Conservation (phyloP, 148 eudicot genomes). For the Dysphania ambrosioides region DNA sequence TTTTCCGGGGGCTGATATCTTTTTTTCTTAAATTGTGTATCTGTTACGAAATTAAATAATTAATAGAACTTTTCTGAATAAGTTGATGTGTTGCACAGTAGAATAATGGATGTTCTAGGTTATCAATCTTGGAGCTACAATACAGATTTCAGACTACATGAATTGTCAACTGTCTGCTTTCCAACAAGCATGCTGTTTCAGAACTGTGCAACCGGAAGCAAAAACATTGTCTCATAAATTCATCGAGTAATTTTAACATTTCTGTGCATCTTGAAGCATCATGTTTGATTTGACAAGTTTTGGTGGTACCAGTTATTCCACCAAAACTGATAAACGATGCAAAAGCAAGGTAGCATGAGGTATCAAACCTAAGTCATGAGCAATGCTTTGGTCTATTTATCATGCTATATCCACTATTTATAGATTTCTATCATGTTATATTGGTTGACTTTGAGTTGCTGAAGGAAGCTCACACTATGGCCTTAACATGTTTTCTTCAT, state of each 20-base stretch:
- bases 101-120: no score
- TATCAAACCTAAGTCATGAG: slow-evolving; percentile 58
- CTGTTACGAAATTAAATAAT: no score
- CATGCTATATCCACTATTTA: slow-evolving; percentile 43
- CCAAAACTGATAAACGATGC: slow-evolving; percentile 43
- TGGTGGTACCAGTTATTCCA: slow-evolving; percentile 44
- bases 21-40: no score
- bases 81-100: no score
- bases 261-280: slow-evolving; percentile 32
- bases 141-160: no score
- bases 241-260: background rate
- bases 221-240: background rate
- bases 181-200: background rate
- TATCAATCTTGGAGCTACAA: no score
- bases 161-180: no score
- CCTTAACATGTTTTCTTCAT: slow-evolving; percentile 16
- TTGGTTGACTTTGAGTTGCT: slow-evolving; percentile 2
- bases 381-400: slow-evolving; percentile 59
- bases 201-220: background rate
- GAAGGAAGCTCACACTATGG: background rate
- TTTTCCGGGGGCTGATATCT: no score
- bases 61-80: no score
- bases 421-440: background rate
- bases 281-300: slow-evolving; percentile 23
- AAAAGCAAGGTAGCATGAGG: slow-evolving; percentile 49